Evolutionary conservation across 306 rosid species (phyloP).

Genomic region (Inga laurina): DNA sequence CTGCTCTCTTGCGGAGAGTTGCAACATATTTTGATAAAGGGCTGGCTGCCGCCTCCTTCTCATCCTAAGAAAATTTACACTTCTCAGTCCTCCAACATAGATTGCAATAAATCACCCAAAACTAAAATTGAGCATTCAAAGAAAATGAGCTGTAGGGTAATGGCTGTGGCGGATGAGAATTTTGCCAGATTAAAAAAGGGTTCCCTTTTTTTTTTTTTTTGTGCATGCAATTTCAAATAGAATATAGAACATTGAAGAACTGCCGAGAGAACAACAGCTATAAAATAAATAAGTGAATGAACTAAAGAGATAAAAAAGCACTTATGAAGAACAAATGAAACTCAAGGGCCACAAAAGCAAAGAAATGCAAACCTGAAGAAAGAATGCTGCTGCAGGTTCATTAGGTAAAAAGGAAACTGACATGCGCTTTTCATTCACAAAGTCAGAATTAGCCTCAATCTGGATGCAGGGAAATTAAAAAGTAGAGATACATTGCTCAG

Average conservation of each 20-base stretch:
- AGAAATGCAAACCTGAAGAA: constrained; percentile 68
- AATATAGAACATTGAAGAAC: neutral
- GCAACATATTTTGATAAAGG: constrained; percentile 59
- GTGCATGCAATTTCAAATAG: neutral
- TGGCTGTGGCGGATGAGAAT: constrained; percentile 8
- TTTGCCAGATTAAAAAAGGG: neutral
- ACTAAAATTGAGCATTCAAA: constrained; percentile 1
- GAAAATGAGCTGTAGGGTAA: neutral
- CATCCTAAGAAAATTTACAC: constrained; percentile 55
- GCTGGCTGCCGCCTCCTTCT: constrained; percentile 59
- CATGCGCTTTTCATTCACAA: constrained; percentile 69
- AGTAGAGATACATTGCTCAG: constrained; percentile 33
- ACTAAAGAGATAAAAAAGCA: constrained; percentile 15
- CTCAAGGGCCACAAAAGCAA: constrained; percentile 23
- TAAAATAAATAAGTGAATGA: constrained; percentile 1
- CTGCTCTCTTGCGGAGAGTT: constrained; percentile 66
- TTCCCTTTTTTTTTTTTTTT: neutral
- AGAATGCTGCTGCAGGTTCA: constrained; percentile 60
- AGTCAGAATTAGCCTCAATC: constrained; percentile 74
- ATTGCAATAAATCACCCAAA: constrained; percentile 12
- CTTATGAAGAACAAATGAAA: constrained; percentile 4
- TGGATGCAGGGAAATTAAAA: constrained; percentile 40
- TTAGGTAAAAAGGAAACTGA: constrained; percentile 71
- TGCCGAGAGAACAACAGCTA: constrained; percentile 6
- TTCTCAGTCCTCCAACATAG: constrained; percentile 20